Base-by-base conservation (phyloP, 1,284 basidiomycete species). In the Neonothopanus nambi region DNA sequence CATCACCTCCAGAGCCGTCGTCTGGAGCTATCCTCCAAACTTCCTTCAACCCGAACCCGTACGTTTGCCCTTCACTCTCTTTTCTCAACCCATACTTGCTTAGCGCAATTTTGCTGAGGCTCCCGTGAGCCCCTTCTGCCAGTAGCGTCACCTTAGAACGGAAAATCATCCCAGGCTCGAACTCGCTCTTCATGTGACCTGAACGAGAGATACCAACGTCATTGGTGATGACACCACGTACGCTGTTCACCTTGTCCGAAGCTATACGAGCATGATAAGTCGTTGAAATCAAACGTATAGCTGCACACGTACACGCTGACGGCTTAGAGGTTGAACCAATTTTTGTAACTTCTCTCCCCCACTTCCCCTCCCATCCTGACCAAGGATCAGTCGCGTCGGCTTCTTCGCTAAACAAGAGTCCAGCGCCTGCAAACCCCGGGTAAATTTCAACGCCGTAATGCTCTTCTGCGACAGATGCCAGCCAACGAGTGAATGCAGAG, bases 101-200 rank as follows among this genome's bases (percentile, higher is more conserved):
- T 58, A 95, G 87, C 9, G 88, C 82, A 60, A 88, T 80, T 71
- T 98, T 96, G 12, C 91, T 87, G 26, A 99, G 78, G 3, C 88
- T 92, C 1, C 97, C 96, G 63, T 98, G 96, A 9, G 95, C 93
- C 45, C 96, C 97, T 70, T 99, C 97, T 0, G 93, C 95, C 48
- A 99, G 82, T n/a, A 99, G 79, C 0, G 95, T 97, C 43, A 96
- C 88, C 66, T 92, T 95, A 36, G 96, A 89, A 54, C 89, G 87
- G 75, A 99, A 99, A 59, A 93, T 88, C 94, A 99, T 98, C 3
- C 96, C 96, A 1, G 95, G 93, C 70, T 98, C 95, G 66, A 95
- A 99, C 12, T 47, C 36, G 42, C 94, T 86, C 70, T 97, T 98
- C 70, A 89, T 87, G 57, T 83, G 76, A 30, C 84, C 83, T 52